These are phyloP conservation scores for Lathyrus aphaca DNA, from an alignment of 306 rosid genomes.

Conservation along the genomic window DNA sequence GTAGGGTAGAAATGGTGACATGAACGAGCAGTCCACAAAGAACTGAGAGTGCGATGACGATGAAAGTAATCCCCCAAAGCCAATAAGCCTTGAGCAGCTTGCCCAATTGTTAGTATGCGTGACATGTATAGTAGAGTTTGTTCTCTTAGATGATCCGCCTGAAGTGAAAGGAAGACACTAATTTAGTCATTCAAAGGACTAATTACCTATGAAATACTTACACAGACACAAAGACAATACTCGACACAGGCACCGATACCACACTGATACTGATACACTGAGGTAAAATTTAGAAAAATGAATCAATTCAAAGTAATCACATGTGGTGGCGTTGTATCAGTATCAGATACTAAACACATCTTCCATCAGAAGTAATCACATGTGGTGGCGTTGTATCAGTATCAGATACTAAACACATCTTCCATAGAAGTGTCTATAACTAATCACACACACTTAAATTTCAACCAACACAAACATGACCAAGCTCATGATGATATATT, in stretches of 20 bases:
- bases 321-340: too few relatives aligned
- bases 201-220: too few relatives aligned
- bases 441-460: neutral
- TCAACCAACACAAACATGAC: neutral
- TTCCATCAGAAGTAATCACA: too few relatives aligned
- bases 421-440: too few relatives aligned
- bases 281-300: too few relatives aligned
- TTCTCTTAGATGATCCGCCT: constrained; percentile 87
- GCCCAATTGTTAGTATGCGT: constrained; percentile 55
- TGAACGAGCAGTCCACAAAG: constrained; percentile 69
- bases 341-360: too few relatives aligned
- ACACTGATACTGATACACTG: too few relatives aligned
- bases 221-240: too few relatives aligned
- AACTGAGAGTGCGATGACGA: constrained; percentile 74
- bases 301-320: too few relatives aligned
- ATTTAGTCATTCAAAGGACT: neutral
- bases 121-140: constrained; percentile 72
- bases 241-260: too few relatives aligned
- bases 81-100: constrained; percentile 72
- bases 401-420: too few relatives aligned
- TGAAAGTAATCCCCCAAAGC: constrained; percentile 79
- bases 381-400: too few relatives aligned
- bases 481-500: constrained; percentile 11
- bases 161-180: constrained; percentile 30
- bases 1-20: constrained; percentile 34